These are phyloP conservation scores for Nannizziopsis arthrosporioides DNA, from an alignment of 2,329 filamentous ascomycete genomes.

Conservation along the genomic window DNA sequence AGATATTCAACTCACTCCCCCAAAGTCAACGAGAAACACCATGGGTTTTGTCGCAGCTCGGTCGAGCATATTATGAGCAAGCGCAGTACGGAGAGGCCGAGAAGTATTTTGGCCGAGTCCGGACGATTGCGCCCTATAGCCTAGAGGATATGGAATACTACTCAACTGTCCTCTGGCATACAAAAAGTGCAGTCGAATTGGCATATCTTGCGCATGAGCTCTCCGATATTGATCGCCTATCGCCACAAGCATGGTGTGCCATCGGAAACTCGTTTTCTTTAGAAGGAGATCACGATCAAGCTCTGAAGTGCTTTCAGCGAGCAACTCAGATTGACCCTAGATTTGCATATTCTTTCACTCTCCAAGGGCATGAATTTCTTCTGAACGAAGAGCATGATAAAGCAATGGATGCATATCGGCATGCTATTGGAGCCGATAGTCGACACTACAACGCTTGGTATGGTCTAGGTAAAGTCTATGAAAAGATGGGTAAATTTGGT, in stretches of 20 bases:
- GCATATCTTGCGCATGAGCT: slow-evolving; percentile 87
- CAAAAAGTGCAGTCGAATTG: slow-evolving; percentile 82
- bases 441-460: slow-evolving; percentile 99
- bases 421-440: slow-evolving; percentile 71
- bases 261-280: slow-evolving; percentile 91
- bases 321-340: slow-evolving; percentile 81
- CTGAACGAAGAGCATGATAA: slow-evolving; percentile 97
- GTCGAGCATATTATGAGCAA: slow-evolving; percentile 83
- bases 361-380: slow-evolving; percentile 92
- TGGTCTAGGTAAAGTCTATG: slow-evolving; percentile 67
- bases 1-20: slow-evolving; percentile 60
- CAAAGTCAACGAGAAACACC: slow-evolving; percentile 73
- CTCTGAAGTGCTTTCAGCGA: slow-evolving; percentile 84
- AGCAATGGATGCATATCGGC: slow-evolving; percentile 73
- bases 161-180: slow-evolving; percentile 96
- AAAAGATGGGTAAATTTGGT: slow-evolving; percentile 81
- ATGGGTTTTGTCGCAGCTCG: slow-evolving; percentile 85
- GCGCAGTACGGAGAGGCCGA: slow-evolving; percentile 77
- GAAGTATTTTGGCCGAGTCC: slow-evolving; percentile 68
- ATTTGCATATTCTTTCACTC: slow-evolving; percentile 89
- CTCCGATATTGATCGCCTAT: slow-evolving; percentile 73
- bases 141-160: slow-evolving; percentile 96
- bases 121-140: slow-evolving; percentile 66
- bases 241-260: slow-evolving; percentile 91
- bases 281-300: slow-evolving; percentile 85